A percentile compares a stretch with the other conserved stretches of the same genome.
Evolutionary conservation across 164 flowering plant species (phyloP).

Genomic region (Taxillus chinensis): DNA sequence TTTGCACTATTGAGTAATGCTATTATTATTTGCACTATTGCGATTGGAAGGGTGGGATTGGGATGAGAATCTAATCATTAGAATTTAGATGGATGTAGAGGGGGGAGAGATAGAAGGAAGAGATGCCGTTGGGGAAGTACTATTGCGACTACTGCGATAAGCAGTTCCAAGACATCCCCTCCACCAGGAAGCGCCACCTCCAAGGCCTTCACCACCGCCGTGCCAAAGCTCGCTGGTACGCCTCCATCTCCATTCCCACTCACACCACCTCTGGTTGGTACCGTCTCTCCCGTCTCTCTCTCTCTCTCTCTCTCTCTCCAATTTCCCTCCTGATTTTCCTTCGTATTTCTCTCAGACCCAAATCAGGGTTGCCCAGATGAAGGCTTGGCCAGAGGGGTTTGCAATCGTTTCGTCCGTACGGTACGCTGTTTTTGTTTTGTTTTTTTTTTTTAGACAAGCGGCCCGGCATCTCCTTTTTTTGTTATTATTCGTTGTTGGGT

Average conservation of each 20-base stretch:
- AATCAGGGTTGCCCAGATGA: slow-evolving; percentile 16
- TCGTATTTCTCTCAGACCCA: slow-evolving; percentile 18
- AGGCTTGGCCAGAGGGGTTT: slow-evolving; percentile 34
- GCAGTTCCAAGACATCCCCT: slow-evolving; percentile 72
- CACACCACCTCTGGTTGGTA: neutral
- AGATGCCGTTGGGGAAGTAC: slow-evolving; percentile 68
- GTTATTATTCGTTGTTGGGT: too few species aligned
- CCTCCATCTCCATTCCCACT: slow-evolving; percentile 33
- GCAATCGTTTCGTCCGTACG: slow-evolving; percentile 68
- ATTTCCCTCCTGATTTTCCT: neutral
- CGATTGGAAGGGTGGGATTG: too few species aligned
- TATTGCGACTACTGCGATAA: slow-evolving; percentile 96
- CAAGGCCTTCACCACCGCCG: slow-evolving; percentile 68
- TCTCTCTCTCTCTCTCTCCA: neutral
- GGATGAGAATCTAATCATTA: too few species aligned
- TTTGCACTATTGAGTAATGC: too few species aligned
- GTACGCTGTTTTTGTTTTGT: slow-evolving; percentile 19
- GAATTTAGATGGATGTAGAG: too few species aligned
- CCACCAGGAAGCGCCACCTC: slow-evolving; percentile 73
- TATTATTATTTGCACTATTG: too few species aligned
- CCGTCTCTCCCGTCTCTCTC: neutral
- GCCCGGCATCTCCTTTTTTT: too few species aligned
- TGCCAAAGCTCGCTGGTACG: slow-evolving; percentile 71
- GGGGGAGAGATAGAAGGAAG: slow-evolving; percentile 4
- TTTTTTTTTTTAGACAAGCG: slow-evolving; percentile 9